Base-by-base conservation (phyloP, 345 rosid genomes). In the Euphorbia lathyris region DNA sequence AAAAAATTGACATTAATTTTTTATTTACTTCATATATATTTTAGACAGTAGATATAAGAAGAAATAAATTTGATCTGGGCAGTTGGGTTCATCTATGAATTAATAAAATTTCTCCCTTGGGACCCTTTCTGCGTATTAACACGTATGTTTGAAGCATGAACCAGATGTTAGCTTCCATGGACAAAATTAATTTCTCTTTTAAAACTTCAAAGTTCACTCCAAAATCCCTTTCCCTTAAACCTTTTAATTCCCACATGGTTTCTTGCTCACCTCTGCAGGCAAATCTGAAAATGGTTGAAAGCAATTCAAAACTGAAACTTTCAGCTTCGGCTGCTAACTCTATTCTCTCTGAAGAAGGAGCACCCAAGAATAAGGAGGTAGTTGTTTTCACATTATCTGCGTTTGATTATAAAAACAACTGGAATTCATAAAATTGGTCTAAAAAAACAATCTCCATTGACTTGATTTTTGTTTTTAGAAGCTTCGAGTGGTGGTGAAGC, bases 401-500 rank as follows among this genome's bases (percentile, higher is more conserved):
- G 53, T 32, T 40, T 40, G 6, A 4, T 9, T 40, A 5, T 5
- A 5, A 40, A 40, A 9, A 40, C 11, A 4, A 6, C 11, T 45
- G 11, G 3, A 26, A 7, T 25, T 58, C 38, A 34, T 34, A 13
- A 58, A 29, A 23, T 55, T 29, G 27, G 36, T 22, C 9, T n/a
- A 56, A 11, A 26, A 26, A 14, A 9, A 32, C 27, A 30, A 34
- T 5, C 23, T 40, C 23, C 25, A 26, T 14, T 58, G 38, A 34
- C 38, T 55, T 58, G 12, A 25, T 22, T 10, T 12, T 53, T 72
- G 43, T 20, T 53, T 47, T 55, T 61, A 89, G 96, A 88, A 85
- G 84, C 86, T 86, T 79, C 73, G 88, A 72, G 90, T 87, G 78
- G 63, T 87, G 63, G 96, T 89, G 86, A 89, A 85, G 80, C 92